Evolutionary conservation across 139 green algal species (phyloP), one percentile per base, ranked within the genome.

Genomic region (Chlorella sp.): DNA sequence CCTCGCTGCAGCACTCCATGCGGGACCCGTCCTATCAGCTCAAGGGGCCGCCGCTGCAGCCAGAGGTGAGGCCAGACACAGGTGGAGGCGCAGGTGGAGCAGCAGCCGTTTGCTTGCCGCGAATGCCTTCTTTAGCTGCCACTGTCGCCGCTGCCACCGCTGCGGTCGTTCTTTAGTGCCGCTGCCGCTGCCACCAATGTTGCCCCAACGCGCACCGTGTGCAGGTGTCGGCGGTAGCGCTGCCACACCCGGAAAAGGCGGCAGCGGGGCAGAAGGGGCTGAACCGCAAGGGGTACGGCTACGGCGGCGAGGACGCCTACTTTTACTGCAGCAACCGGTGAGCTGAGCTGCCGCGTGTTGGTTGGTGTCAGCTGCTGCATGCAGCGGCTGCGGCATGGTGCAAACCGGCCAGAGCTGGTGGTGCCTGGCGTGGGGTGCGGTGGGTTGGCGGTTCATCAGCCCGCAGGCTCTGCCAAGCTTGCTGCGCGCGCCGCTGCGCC

Each of bases 241-340:
- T 97, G 72, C 96, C 96, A 0, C 96, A 99, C 87, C 95, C 95
- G 24, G 93, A 98, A 48, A 99, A 99, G 90, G 92, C 96, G 22
- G 68, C 82, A 43, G 83, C 87, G 41, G 91, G 92, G 17, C 80
- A 90, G 19, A 94, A 94, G 73, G 96, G 92, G 8, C 82, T 95
- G 32, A 97, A 96, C 90, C 80, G 81, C 34, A 90, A 92, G 65
- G 88, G 91, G 16, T 91, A 89, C 51, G 96, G 96, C 9, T 93
- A 94, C 75, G 96, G 86, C 11, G 96, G 96, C 0, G 96, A 98
- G 86, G 96, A 98, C 88, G 90, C 94, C 0, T 98, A 98, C 91
- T 98, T 97, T 82, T 94, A 87, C 68, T 80, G 65, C 48, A 69
- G 80, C 41, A 89, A 86, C 60, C 70, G 86, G 90, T 92, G 69